Evolutionary conservation across 768 basidiomycete genomes (phyloP).

Genomic region (Podaxis pistillaris): DNA sequence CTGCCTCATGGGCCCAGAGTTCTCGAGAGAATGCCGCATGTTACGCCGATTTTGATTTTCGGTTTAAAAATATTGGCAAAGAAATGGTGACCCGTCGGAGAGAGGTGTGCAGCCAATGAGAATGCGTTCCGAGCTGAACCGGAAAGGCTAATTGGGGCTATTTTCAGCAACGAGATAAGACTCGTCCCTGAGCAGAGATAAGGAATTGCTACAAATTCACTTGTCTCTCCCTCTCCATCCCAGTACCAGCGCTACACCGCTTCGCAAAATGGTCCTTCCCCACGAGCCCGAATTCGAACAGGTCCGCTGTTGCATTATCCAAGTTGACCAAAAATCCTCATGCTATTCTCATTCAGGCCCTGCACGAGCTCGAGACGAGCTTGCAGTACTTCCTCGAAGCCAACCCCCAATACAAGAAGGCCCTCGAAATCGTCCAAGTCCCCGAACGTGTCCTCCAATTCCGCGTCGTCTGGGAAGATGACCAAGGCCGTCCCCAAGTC

Average conservation of each 20-base stretch:
- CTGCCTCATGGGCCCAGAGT: background rate
- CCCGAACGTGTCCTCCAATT: constrained; percentile 61
- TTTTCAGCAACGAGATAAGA: background rate
- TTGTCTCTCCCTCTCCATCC: constrained; percentile 12
- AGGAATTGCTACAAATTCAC: constrained; percentile 23
- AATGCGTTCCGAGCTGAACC: background rate
- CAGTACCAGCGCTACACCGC: background rate
- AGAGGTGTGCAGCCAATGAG: background rate
- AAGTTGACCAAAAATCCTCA: background rate
- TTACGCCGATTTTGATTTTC: background rate
- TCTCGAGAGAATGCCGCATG: background rate
- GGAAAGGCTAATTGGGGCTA: background rate
- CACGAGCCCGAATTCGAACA: constrained; percentile 71
- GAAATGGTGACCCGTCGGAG: background rate
- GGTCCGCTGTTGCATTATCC: constrained; percentile 26
- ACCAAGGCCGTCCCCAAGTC: constrained; percentile 60
- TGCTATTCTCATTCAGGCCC: constrained; percentile 39
- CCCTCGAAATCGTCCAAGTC: constrained; percentile 60
- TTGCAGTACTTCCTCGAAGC: constrained; percentile 62
- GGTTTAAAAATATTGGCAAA: background rate
- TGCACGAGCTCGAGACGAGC: constrained; percentile 63
- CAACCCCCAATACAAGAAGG: constrained; percentile 67
- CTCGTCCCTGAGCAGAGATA: constrained; percentile 18
- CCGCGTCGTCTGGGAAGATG: constrained; percentile 79
- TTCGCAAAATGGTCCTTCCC: constrained; percentile 38